Evolutionary conservation across 768 basidiomycete genomes (phyloP).

Genomic region (Trametes sanguinea): DNA sequence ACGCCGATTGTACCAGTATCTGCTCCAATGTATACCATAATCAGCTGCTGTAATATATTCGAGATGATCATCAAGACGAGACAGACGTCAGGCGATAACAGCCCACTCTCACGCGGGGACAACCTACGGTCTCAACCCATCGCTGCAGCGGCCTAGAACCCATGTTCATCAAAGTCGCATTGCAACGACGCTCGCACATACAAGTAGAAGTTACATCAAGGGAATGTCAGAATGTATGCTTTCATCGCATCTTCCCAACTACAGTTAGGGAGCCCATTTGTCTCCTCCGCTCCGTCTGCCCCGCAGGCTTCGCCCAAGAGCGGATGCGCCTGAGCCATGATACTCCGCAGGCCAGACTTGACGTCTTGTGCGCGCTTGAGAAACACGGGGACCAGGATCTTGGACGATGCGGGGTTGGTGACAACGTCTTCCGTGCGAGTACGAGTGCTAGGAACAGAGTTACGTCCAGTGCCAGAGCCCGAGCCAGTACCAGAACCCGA

Average conservation of each 20-base stretch:
- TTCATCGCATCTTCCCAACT: conserved; percentile 66
- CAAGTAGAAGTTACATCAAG: conserved; percentile 38
- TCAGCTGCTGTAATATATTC: background rate
- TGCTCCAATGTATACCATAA: background rate
- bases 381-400: conserved; percentile 18
- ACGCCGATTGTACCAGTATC: conserved; percentile 16
- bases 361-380: conserved; percentile 26
- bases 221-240: conserved; percentile 61
- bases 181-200: background rate
- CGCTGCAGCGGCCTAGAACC: too few relatives aligned
- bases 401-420: background rate
- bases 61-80: too few relatives aligned
- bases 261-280: conserved; percentile 47
- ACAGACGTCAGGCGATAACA: too few relatives aligned
- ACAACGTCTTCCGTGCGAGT: background rate
- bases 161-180: too few relatives aligned
- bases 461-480: conserved; percentile 8
- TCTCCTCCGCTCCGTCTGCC: conserved; percentile 32
- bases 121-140: too few relatives aligned
- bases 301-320: conserved; percentile 48
- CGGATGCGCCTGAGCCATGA: conserved; percentile 37
- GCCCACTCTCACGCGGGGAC: too few relatives aligned
- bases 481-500: conserved; percentile 7
- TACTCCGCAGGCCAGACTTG: conserved; percentile 31
- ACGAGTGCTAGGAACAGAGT: conserved; percentile 2